phyloP scores from a whole-genome alignment of 495 filamentous ascomycete genomes.

The Hypoxylon cercidicola region DNA sequence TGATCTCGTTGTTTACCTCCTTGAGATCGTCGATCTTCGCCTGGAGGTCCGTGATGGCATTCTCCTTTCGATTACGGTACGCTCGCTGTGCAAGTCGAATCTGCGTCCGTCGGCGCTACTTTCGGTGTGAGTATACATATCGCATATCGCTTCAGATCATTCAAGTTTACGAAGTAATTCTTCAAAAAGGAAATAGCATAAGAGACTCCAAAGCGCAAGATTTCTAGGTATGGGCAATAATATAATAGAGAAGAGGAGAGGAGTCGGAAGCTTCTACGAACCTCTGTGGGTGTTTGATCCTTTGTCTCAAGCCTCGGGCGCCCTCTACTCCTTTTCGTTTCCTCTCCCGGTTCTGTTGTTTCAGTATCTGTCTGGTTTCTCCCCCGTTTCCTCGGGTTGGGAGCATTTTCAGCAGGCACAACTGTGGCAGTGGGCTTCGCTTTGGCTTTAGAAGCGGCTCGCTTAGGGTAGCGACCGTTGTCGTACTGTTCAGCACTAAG shows the following conservation, averaged over 20 bases:
- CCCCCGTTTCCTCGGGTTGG: constrained; percentile 40
- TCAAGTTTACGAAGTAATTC: neutral
- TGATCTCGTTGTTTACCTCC: constrained; percentile 76
- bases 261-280: constrained; percentile 46
- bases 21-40: constrained; percentile 72
- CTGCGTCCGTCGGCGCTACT: constrained; percentile 85
- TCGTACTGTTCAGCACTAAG: constrained; percentile 62
- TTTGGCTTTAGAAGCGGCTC: constrained; percentile 21
- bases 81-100: constrained; percentile 87
- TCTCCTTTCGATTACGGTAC: constrained; percentile 86
- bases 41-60: constrained; percentile 77
- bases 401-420: constrained; percentile 7
- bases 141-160: constrained; percentile 5
- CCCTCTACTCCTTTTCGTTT: constrained; percentile 66
- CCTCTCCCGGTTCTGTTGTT: constrained; percentile 49
- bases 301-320: constrained; percentile 75
- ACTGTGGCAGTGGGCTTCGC: constrained; percentile 22
- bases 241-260: neutral
- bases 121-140: constrained; percentile 27
- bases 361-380: constrained; percentile 40
- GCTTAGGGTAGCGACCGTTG: constrained; percentile 38
- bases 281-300: constrained; percentile 69
- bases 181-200: too few relatives aligned
- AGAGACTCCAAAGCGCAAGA: too few relatives aligned
- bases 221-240: neutral